Conservation (phyloP, 805 yeast genomes). For the Cyberlindnera euphorbiiphila region DNA sequence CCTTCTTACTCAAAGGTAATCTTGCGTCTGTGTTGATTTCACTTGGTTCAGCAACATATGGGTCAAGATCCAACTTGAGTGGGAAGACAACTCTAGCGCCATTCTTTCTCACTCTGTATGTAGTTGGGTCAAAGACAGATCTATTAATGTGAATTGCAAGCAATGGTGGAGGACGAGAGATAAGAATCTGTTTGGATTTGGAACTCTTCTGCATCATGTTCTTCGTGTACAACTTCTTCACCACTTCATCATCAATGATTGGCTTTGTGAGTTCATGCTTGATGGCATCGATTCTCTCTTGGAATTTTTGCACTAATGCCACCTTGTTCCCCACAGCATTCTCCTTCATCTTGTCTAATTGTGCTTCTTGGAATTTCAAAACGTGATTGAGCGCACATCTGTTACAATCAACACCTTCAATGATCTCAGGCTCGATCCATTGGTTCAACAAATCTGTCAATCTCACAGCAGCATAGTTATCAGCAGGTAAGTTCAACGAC, state of each 20-base stretch:
- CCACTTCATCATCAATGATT: conserved; percentile 75
- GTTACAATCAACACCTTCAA: conserved; percentile 92
- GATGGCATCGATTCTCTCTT: conserved; percentile 44
- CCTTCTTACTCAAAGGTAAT: conserved; percentile 57
- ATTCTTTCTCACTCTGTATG: conserved; percentile 81
- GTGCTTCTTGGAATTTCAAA: conserved; percentile 42
- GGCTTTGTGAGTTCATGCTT: conserved; percentile 55
- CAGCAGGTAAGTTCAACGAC: conserved; percentile 63
- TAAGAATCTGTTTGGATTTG: conserved; percentile 78
- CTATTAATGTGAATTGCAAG: conserved; percentile 86
- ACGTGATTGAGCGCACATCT: conserved; percentile 78
- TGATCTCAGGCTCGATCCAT: conserved; percentile 78
- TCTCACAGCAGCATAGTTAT: conserved; percentile 37
- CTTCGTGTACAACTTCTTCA: conserved; percentile 67
- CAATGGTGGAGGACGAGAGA: conserved; percentile 79
- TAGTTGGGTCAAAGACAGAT: conserved; percentile 85
- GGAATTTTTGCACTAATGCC: conserved; percentile 32
- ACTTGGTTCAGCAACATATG: conserved; percentile 63
- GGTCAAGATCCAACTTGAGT: conserved; percentile 57
- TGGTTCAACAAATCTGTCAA: conserved; percentile 54
- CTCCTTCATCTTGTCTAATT: conserved; percentile 30
- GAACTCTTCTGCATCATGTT: conserved; percentile 70
- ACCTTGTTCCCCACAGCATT: conserved; percentile 5
- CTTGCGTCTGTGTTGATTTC: conserved; percentile 81
- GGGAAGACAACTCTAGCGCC: conserved; percentile 82